These are phyloP conservation scores for Trichoderma reesei DNA, from an alignment of 495 filamentous ascomycete genomes.

Conservation along the genomic window DNA sequence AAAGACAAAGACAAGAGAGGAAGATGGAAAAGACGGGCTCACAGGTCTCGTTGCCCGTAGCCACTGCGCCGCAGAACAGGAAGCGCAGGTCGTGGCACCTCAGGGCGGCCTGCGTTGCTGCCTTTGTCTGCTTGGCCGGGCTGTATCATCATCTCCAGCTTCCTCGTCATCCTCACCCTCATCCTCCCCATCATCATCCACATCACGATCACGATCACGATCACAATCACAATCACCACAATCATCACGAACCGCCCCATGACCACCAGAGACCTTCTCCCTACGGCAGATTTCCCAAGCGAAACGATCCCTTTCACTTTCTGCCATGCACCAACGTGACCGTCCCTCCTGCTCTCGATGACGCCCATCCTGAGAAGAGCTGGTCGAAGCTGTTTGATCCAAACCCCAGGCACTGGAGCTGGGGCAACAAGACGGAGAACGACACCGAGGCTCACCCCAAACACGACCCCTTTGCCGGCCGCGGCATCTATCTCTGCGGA, in stretches of 20 bases:
- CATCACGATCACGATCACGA: background rate
- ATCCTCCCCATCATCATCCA: background rate
- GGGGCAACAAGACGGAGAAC: conserved; percentile 20
- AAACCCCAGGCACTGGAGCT: conserved; percentile 33
- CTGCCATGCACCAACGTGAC: conserved; percentile 33
- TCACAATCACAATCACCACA: background rate
- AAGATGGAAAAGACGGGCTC: background rate
- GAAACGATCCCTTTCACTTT: conserved; percentile 32
- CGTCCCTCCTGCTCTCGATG: conserved; percentile 26
- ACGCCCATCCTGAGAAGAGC: conserved; percentile 20
- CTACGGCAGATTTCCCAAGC: conserved; percentile 31
- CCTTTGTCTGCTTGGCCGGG: background rate
- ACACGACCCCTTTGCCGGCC: conserved; percentile 25
- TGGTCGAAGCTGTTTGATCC: conserved; percentile 35
- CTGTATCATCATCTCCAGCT: background rate
- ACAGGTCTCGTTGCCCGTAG: background rate
- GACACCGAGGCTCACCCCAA: background rate
- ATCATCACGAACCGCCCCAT: background rate
- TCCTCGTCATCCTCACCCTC: background rate
- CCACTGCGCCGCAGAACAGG: background rate
- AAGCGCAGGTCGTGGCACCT: background rate
- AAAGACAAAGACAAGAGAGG: background rate
- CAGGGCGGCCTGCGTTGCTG: background rate
- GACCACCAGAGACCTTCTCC: conserved; percentile 11
- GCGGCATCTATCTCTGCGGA: conserved; percentile 37